A percentile compares a stretch with the other conserved stretches of the same genome.
These are phyloP conservation scores for Lachnellula willkommii DNA, from an alignment of 2,329 filamentous ascomycete species.

Conservation along the genomic window DNA sequence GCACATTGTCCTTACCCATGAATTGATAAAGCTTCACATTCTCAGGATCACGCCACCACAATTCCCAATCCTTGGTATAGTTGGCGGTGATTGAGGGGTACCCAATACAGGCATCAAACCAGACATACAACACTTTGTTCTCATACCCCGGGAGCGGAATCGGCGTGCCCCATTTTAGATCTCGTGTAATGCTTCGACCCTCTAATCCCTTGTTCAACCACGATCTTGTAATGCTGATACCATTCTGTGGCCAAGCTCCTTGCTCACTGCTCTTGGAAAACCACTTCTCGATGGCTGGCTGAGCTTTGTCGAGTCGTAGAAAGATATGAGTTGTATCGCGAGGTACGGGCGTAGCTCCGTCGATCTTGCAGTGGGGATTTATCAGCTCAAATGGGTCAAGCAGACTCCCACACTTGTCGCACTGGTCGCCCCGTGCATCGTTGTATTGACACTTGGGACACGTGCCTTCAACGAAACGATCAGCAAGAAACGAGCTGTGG, in stretches of 20 bases:
- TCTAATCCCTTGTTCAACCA: conserved; percentile 83
- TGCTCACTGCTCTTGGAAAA: conserved; percentile 66
- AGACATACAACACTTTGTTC: conserved; percentile 80
- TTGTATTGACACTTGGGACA: conserved; percentile 69
- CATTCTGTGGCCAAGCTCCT: conserved; percentile 72
- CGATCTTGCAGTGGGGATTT: conserved; percentile 87
- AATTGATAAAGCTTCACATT: conserved; percentile 89
- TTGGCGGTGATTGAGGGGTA: conserved; percentile 93
- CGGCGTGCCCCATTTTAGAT: conserved; percentile 76
- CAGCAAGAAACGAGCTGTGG: conserved; percentile 73
- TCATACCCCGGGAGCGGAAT: conserved; percentile 56
- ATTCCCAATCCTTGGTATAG: conserved; percentile 84
- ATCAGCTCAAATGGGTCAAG: conserved; percentile 60
- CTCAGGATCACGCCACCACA: conserved; percentile 90
- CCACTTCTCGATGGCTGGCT: conserved; percentile 73
- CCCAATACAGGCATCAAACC: conserved; percentile 84
- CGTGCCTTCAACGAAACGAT: conserved; percentile 76
- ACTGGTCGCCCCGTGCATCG: conserved; percentile 69
- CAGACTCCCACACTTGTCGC: conserved; percentile 64
- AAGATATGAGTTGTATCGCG: conserved; percentile 87
- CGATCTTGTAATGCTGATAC: conserved; percentile 68
- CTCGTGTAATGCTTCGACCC: conserved; percentile 82
- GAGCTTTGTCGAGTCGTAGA: conserved; percentile 77
- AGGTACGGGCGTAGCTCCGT: conserved; percentile 73
- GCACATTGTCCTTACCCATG: conserved; percentile 82